phyloP scores from a whole-genome alignment of 345 rosid genomes.

The Sonneratia alba region DNA sequence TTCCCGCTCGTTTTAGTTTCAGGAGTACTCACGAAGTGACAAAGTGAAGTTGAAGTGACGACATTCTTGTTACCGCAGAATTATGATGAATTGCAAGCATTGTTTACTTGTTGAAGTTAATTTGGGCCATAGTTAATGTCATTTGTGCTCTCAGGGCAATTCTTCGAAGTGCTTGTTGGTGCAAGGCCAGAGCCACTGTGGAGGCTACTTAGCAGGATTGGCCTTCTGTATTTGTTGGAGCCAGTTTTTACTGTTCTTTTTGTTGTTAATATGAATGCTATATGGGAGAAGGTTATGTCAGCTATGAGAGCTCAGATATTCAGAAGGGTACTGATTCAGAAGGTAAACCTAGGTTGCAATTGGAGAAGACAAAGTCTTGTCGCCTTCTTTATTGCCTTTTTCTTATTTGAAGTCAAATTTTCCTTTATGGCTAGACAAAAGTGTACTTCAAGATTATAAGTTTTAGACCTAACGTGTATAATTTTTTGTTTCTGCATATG shows the following conservation, averaged over 20 bases:
- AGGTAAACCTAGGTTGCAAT: slow-evolving; percentile 29
- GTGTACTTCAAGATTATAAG: not conserved
- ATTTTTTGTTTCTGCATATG: slow-evolving; percentile 4
- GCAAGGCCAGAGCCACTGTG: slow-evolving; percentile 65
- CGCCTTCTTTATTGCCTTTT: not conserved
- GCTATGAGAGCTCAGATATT: slow-evolving; percentile 71
- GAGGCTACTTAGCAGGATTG: slow-evolving; percentile 65
- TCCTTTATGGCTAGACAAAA: not conserved
- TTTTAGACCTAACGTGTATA: not conserved
- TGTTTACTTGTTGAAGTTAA: not conserved
- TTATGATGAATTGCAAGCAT: not conserved
- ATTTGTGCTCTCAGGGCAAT: slow-evolving; percentile 39
- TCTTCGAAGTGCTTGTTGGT: slow-evolving; percentile 82
- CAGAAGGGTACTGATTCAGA: slow-evolving; percentile 67
- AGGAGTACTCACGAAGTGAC: no score
- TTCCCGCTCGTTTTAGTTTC: no score
- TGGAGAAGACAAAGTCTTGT: not conserved
- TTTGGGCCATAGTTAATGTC: not conserved
- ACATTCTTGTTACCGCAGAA: not conserved
- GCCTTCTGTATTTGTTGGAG: slow-evolving; percentile 60
- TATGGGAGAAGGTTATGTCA: slow-evolving; percentile 91
- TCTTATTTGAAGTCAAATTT: not conserved
- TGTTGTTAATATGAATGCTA: slow-evolving; percentile 55
- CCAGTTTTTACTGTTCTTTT: slow-evolving; percentile 74
- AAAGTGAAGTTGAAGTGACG: not conserved